Conservation (phyloP, 225 moss, liverwort and hornwort genomes). For the Thuidium tamariscinum region DNA sequence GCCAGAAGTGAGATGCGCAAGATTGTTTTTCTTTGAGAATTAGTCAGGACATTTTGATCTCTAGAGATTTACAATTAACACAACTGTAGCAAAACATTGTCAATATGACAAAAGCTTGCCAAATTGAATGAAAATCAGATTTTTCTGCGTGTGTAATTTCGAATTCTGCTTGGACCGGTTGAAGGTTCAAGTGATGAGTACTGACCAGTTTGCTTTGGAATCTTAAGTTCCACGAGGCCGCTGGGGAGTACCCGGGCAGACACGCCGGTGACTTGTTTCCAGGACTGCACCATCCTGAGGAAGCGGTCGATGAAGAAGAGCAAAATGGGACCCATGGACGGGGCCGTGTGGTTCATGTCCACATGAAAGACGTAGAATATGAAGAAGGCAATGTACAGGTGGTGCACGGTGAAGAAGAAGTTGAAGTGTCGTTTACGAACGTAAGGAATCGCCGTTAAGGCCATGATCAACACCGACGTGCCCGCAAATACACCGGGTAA, state of each 20-base stretch:
- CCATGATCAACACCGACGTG: conserved; percentile 14
- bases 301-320: conserved; percentile 69
- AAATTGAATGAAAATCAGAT: background rate
- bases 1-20: background rate
- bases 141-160: background rate
- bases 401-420: conserved; percentile 47
- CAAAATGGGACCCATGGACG: conserved; percentile 33
- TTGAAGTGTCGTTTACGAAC: conserved; percentile 30
- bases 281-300: conserved; percentile 55
- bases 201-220: conserved; percentile 23
- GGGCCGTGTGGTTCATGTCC: background rate
- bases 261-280: conserved; percentile 14
- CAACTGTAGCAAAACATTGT: background rate
- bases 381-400: conserved; percentile 53
- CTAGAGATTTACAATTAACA: background rate
- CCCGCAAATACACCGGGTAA: conserved; percentile 23
- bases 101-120: background rate
- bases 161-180: background rate
- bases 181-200: background rate
- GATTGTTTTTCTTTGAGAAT: too few relatives aligned
- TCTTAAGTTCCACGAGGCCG: conserved; percentile 50
- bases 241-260: conserved; percentile 36
- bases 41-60: background rate
- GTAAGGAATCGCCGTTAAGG: conserved; percentile 16
- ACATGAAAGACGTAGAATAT: conserved; percentile 25